A percentile compares a stretch with the other conserved stretches of the same genome.
phyloP scores from a whole-genome alignment of 2,329 filamentous ascomycete genomes.

The Trichoderma arundinaceum region DNA sequence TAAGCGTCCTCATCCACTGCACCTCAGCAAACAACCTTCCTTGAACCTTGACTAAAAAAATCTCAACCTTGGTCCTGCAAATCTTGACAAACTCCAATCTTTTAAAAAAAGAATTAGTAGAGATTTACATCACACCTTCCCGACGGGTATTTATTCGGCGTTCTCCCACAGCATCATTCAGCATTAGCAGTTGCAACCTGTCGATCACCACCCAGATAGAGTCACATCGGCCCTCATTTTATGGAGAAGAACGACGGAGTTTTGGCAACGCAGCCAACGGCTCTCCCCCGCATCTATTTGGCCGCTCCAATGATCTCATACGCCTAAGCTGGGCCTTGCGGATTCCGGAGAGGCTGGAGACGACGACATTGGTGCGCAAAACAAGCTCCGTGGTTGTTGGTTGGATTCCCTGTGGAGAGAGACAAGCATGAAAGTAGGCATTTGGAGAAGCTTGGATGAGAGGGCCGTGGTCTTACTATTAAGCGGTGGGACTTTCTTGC shows the following conservation, averaged over 20 bases:
- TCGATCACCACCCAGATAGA: slow-evolving; percentile 18
- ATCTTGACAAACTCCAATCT: neutral
- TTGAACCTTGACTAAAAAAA: neutral
- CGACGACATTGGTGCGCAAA: slow-evolving; percentile 25
- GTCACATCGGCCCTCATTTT: slow-evolving; percentile 28
- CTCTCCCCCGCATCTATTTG: slow-evolving; percentile 27
- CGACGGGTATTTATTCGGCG: slow-evolving; percentile 29
- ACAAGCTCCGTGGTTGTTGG: neutral
- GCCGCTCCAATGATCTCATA: slow-evolving; percentile 26
- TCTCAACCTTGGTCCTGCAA: neutral
- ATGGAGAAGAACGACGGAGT: slow-evolving; percentile 25
- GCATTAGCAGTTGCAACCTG: slow-evolving; percentile 8
- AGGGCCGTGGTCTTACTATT: neutral
- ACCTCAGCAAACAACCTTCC: neutral
- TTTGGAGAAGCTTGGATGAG: slow-evolving; percentile 25
- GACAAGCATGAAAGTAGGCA: slow-evolving; percentile 26
- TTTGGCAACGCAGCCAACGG: slow-evolving; percentile 3
- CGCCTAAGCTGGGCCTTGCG: neutral
- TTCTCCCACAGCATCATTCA: neutral
- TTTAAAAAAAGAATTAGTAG: neutral
- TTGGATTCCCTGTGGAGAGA: slow-evolving; percentile 7
- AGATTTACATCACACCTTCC: slow-evolving; percentile 23
- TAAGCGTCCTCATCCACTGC: neutral
- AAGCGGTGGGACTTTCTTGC: slow-evolving; percentile 5
- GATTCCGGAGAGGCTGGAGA: slow-evolving; percentile 18